phyloP scores from a whole-genome alignment of 140 eudicot genomes.

The Senecio squalidus region DNA sequence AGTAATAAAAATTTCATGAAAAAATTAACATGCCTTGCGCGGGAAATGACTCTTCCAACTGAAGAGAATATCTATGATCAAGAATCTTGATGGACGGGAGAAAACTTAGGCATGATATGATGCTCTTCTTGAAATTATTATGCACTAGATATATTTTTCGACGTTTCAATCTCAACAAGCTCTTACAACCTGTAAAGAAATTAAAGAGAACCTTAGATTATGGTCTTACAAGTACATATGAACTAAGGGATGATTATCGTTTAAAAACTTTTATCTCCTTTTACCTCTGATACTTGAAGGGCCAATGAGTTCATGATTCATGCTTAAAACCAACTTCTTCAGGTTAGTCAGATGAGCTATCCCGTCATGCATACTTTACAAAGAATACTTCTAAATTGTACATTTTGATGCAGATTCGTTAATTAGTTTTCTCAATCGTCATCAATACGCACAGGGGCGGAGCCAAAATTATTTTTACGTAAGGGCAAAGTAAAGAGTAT shows the following conservation, averaged over 20 bases:
- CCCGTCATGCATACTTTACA: no score
- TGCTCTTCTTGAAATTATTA: constrained; percentile 14
- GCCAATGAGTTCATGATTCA: neutral
- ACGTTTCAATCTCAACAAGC: constrained; percentile 10
- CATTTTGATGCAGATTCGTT: no score
- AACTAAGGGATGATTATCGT: neutral
- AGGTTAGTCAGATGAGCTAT: neutral
- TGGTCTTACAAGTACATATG: neutral
- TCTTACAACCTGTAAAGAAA: constrained; percentile 20
- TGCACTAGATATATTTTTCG: neutral
- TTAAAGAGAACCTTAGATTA: neutral
- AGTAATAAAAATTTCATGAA: neutral
- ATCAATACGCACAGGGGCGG: no score
- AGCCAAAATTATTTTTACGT: no score
- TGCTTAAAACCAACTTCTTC: constrained; percentile 12
- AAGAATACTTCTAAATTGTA: no score
- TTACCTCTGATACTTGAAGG: constrained; percentile 7
- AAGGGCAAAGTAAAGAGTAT: no score
- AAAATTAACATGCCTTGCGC: constrained; percentile 14
- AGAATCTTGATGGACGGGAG: constrained; percentile 25
- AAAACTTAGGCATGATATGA: constrained; percentile 27
- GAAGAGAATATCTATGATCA: neutral
- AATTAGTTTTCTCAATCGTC: no score
- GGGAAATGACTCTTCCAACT: neutral
- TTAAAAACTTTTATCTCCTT: neutral